These are phyloP conservation scores for Psilocybe cubensis DNA, from an alignment of 768 basidiomycete species.

Conservation along the genomic window DNA sequence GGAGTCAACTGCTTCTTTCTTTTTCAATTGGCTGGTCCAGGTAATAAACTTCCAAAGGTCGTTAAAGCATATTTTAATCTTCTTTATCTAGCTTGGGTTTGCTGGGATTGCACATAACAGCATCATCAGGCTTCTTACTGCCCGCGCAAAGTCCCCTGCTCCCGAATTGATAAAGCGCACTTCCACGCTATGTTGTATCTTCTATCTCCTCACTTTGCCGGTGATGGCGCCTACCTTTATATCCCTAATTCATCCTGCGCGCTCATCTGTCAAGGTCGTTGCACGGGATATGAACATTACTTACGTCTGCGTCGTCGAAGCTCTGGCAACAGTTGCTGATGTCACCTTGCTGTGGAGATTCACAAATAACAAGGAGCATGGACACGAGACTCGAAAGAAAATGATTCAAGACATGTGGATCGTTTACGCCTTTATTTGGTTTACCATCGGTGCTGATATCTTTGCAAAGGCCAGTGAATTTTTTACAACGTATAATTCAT, in stretches of 20 bases:
- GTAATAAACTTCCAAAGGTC: too few relatives aligned
- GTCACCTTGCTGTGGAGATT: constrained; percentile 8
- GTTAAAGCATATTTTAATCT: too few relatives aligned
- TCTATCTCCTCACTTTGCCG: constrained; percentile 13
- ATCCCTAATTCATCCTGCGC: constrained; percentile 7
- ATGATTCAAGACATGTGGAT: constrained; percentile 19
- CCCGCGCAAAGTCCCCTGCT: constrained; percentile 4
- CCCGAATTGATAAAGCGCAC: constrained; percentile 6
- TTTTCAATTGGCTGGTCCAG: constrained; percentile 17
- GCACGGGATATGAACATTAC: constrained; percentile 15
- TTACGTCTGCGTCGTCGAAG: constrained; percentile 15
- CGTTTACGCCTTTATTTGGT: constrained; percentile 13
- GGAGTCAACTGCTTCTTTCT: constrained; percentile 13
- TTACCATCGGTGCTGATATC: constrained; percentile 11
- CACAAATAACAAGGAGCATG: constrained; percentile 8
- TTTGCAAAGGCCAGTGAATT: constrained; percentile 8
- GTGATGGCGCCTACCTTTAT: constrained; percentile 16
- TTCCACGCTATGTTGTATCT: constrained; percentile 8
- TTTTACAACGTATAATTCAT: too few relatives aligned
- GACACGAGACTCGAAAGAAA: constrained; percentile 7
- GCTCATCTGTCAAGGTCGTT: constrained; percentile 12
- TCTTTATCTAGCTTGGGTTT: constrained; percentile 15
- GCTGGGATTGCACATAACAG: constrained; percentile 17
- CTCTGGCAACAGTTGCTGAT: constrained; percentile 12
- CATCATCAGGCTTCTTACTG: constrained; percentile 10